phyloP scores from a whole-genome alignment of 805 yeast species.

The Yarrowia deformans region DNA sequence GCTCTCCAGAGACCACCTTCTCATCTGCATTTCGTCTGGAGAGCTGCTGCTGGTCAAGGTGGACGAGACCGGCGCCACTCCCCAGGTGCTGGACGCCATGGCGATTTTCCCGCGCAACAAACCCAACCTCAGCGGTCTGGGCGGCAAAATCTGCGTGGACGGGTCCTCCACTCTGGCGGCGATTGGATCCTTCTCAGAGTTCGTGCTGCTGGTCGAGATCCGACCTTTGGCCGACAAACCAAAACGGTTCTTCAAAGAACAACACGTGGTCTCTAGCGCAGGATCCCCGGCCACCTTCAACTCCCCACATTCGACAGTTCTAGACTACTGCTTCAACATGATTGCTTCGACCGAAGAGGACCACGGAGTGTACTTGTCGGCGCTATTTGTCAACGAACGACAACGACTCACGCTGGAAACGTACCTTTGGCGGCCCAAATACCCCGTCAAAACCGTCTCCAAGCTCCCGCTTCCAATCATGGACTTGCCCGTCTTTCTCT shows the following conservation, averaged over 20 bases:
- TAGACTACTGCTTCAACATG: constrained; percentile 32
- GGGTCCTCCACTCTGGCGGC: constrained; percentile 4
- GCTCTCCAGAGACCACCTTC: constrained; percentile 17
- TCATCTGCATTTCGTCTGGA: constrained; percentile 20
- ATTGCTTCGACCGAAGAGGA: constrained; percentile 3
- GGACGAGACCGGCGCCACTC: constrained; percentile 23
- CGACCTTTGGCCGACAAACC: constrained; percentile 2
- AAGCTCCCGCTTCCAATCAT: constrained; percentile 23
- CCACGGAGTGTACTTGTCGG: constrained; percentile 15
- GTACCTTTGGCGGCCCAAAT: constrained; percentile 20
- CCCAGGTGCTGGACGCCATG: constrained; percentile 4
- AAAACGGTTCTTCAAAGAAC: constrained; percentile 16
- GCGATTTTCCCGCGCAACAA: constrained; percentile 2
- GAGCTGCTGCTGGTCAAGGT: constrained; percentile 26
- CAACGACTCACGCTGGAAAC: constrained; percentile 16
- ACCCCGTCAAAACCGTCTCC: constrained; percentile 32
- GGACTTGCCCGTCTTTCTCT: constrained; percentile 28
- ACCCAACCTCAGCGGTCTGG: constrained; percentile 33
- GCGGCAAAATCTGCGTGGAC: constrained; percentile 5
- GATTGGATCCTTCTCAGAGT: constrained; percentile 5
- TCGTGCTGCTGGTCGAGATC: constrained; percentile 6
- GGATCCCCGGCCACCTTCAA: constrained; percentile 12
- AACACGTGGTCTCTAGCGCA: background rate
- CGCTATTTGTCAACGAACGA: constrained; percentile 10
- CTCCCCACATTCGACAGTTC: background rate